Base-by-base conservation (phyloP, 805 yeast genomes). In the Ogataea polymorpha region DNA sequence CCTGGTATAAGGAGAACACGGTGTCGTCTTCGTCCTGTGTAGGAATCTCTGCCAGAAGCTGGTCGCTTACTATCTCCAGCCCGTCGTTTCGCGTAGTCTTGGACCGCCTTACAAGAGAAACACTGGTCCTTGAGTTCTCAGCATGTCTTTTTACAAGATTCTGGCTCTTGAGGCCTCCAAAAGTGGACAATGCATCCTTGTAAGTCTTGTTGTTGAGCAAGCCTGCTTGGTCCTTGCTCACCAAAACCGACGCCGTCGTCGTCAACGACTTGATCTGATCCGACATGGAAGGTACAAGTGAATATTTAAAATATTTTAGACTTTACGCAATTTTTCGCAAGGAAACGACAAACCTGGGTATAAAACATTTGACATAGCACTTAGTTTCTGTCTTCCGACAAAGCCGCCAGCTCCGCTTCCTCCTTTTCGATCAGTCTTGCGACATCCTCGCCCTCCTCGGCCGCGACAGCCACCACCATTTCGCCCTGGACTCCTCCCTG, bases 1-100 rank as follows among this genome's bases (percentile, higher is more conserved):
- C 89, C 59, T 83, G 90, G 53, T 74, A 81, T 16, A 84, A 61
- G 3, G 88, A 77, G 48, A 75, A 77, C 7, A 55, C 55, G 5
- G 39, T 30, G 13, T 23, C 45, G 1, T 28, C 41, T 16, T 15
- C 35, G n/a, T 43, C 42, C 12, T 38, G 31, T 14, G 45, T 45
- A 8, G 86, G 86, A 13, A 81, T 61, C 37, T 80, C 78, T 6
- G 62, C 56, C 24, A 85, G 64, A 47, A 83, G 52, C 25, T 80
- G 86, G 49, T 80, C 86, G 13, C 85, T 74, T n/a, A 83, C 66
- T 37, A 71, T 63, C 23, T 75, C 68, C 40, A 77, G 62, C 21
- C 77, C 75, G 46, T 73, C 70, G 31, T 49, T 48, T 15, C 45
- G 30, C 4, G 35, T 46, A 18, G 48, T 40, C 21, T 31, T 41